Conservation (phyloP, 2,329 filamentous ascomycete genomes). For the Teratosphaeria epicoccoides region DNA sequence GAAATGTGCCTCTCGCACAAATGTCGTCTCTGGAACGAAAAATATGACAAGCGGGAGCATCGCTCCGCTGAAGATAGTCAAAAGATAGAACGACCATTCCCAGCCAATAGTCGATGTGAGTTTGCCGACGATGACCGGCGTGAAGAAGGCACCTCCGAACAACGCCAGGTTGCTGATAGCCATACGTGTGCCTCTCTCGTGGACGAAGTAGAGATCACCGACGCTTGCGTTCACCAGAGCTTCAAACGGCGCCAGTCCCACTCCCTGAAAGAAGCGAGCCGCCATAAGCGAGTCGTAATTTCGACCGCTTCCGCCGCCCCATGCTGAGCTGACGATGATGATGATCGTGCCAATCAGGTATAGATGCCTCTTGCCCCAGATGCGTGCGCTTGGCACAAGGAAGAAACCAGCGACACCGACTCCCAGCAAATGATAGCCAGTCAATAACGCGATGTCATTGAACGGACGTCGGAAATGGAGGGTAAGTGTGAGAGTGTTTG, state of each 20-base stretch:
- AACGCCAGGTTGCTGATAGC: conserved; percentile 63
- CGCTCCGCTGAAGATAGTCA: conserved; percentile 68
- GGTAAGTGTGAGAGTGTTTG: conserved; percentile 71
- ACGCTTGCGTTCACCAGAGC: conserved; percentile 80
- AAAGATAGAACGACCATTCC: conserved; percentile 79
- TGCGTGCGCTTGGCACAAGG: conserved; percentile 75
- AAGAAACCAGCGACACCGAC: conserved; percentile 72
- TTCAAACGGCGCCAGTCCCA: conserved; percentile 81
- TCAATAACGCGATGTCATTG: conserved; percentile 68
- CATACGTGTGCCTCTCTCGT: conserved; percentile 74
- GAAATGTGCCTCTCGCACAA: conserved; percentile 51
- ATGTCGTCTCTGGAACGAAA: conserved; percentile 78
- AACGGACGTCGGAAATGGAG: conserved; percentile 56
- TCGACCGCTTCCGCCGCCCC: conserved; percentile 60
- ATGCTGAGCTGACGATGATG: conserved; percentile 62
- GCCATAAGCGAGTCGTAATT: conserved; percentile 65
- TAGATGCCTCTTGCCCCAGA: conserved; percentile 87
- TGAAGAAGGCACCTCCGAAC: conserved; percentile 63
- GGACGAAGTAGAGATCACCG: conserved; percentile 84
- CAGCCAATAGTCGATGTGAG: conserved; percentile 69
- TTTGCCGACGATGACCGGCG: conserved; percentile 82
- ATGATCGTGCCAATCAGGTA: conserved; percentile 70
- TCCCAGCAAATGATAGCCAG: conserved; percentile 77
- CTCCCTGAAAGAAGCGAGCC: conserved; percentile 73
- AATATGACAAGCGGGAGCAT: conserved; percentile 63